Conservation (phyloP, 2,329 filamentous ascomycete species). For the Purpureocillium lavendulum region DNA sequence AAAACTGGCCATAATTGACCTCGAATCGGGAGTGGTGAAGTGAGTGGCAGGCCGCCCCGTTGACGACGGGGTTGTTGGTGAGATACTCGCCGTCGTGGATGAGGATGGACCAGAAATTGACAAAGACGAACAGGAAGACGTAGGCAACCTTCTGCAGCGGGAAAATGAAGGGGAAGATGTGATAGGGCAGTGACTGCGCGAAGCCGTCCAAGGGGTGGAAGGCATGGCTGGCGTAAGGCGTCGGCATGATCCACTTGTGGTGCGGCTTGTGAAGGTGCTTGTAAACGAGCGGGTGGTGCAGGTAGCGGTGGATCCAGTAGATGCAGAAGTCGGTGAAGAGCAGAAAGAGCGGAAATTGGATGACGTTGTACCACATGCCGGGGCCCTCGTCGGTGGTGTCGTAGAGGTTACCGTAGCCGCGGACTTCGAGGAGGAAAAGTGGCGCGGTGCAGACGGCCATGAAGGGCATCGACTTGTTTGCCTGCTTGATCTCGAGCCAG, state of each 20-base stretch:
- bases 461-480: conserved; percentile 65
- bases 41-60: conserved; percentile 84
- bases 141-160: conserved; percentile 88
- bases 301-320: conserved; percentile 83
- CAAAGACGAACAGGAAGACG: conserved; percentile 77
- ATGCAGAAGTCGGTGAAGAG: conserved; percentile 83
- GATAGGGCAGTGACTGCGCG: conserved; percentile 82
- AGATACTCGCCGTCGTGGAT: conserved; percentile 96
- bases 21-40: conserved; percentile 56
- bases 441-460: conserved; percentile 78
- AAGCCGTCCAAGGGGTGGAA: conserved; percentile 94
- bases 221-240: conserved; percentile 82
- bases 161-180: conserved; percentile 87
- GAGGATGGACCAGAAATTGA: conserved; percentile 95
- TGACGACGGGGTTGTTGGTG: conserved; percentile 82
- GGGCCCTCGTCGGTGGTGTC: conserved; percentile 69
- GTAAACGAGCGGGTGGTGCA: conserved; percentile 72
- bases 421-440: conserved; percentile 75
- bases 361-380: conserved; percentile 65
- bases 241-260: conserved; percentile 99
- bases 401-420: conserved; percentile 81
- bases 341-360: conserved; percentile 84
- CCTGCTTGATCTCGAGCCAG: conserved; percentile 73
- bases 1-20: conserved; percentile 88
- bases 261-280: conserved; percentile 91